A percentile compares a stretch with the other conserved stretches of the same genome.
Conservation (phyloP, 176 grass and related monocot genomes). For the Juncus inflexus region DNA sequence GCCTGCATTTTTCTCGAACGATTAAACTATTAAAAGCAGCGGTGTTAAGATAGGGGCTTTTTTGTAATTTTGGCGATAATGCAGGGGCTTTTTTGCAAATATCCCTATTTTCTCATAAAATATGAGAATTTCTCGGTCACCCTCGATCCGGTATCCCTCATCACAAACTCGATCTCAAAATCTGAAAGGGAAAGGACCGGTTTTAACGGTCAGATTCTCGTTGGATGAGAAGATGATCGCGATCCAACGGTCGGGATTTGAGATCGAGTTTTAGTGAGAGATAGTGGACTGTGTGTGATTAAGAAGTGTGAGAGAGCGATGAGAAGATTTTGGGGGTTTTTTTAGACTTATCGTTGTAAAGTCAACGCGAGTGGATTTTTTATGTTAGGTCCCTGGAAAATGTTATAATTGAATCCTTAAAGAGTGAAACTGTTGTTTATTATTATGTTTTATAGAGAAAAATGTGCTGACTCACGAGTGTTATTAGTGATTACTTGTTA, state of each 20-base stretch:
- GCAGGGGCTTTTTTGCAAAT: no score
- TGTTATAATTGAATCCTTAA: no score
- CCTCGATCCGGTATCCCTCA: conserved; percentile 46
- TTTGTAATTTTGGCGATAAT: no score
- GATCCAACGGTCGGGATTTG: conserved; percentile 70
- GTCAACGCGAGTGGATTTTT: conserved; percentile 50
- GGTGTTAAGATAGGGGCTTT: no score
- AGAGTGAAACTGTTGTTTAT: no score
- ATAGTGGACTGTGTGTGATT: conserved; percentile 57
- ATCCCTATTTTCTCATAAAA: conserved; percentile 97
- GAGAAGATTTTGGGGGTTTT: conserved; percentile 84
- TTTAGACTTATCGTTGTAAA: conserved; percentile 94
- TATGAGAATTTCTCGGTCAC: conserved; percentile 37
- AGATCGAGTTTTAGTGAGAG: conserved; percentile 85
- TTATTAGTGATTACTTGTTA: no score
- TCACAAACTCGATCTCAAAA: conserved; percentile 79
- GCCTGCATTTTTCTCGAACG: no score
- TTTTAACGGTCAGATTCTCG: conserved; percentile 80
- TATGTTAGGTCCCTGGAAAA: background rate
- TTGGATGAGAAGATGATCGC: conserved; percentile 74
- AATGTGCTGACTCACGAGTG: no score
- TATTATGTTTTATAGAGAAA: no score
- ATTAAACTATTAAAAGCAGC: no score
- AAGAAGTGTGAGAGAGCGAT: conserved; percentile 63
- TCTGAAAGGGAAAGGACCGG: conserved; percentile 54